Base-by-base conservation (phyloP, 345 rosid species). In the Arabidopsis arenosa region DNA sequence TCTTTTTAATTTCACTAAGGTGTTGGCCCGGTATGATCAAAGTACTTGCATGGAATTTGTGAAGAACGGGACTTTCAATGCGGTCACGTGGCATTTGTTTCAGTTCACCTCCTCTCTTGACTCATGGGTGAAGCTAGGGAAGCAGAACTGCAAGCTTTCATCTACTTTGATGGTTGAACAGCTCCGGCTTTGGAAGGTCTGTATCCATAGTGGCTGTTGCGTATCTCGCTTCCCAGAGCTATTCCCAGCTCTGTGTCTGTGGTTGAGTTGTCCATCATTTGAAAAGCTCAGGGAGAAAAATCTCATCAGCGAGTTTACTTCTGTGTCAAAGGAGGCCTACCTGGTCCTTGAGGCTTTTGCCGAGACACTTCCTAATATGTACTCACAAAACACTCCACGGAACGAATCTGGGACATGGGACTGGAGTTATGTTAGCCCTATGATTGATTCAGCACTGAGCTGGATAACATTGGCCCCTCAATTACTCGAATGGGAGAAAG, bases 141-240 rank as follows among this genome's bases (percentile, higher is more conserved):
- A 79, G 79, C 94, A 90, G 68, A 84, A 73, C 32, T 88, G 88
- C 85, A 87, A 80, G 79, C 86, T 88, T 68, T 86, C 83, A 44
- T 86, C 92, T 9, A 83, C 86, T 51, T 82, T 91, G 84, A 85
- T 84, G 89, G 88, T 87, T 84, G 96, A 94, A 83, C 95, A 92
- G 73, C 84, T 94, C 61, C 90, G 88, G 5, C 80, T 94, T 66
- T 94, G 88, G 98, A 91, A 81, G 79, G 88, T 84, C 73, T 90
- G 95, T 79, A 82, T 92, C 70, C 78, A 80, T 63, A 82, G 81
- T 84, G 98, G 92, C 23, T 84, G 66, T 64, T 83, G 95, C 79
- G 75, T 87, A 21, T 86, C 94, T 54, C 79, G 84, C 77, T 91
- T 86, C 80, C 69, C 94, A 55, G 86, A 86, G 75, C 82, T 92